Conservation (phyloP, 2,329 filamentous ascomycete species). For the Sphaceloma murrayae region DNA sequence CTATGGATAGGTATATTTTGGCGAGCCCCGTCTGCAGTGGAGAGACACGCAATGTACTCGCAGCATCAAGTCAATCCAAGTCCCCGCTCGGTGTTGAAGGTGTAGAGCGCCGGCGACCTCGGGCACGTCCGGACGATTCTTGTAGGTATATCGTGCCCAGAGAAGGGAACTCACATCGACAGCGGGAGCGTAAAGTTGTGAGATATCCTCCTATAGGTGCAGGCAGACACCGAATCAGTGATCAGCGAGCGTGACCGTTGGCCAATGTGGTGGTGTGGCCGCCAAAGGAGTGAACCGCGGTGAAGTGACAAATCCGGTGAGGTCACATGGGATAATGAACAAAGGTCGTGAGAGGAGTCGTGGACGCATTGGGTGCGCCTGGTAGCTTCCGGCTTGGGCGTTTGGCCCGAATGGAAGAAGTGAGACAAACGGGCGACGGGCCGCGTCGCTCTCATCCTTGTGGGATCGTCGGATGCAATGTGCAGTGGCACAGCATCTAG, state of each 20-base stretch:
- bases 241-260: too few species aligned
- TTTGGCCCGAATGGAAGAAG: slow-evolving; percentile 4
- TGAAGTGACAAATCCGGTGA: slow-evolving; percentile 11
- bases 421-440: slow-evolving; percentile 13
- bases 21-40: too few species aligned
- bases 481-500: neutral
- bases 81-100: too few species aligned
- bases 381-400: slow-evolving; percentile 3
- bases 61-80: too few species aligned
- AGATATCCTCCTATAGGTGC: too few species aligned
- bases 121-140: too few species aligned
- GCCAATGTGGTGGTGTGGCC: neutral
- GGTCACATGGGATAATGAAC: neutral
- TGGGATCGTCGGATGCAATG: slow-evolving; percentile 8
- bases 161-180: too few species aligned
- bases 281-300: neutral
- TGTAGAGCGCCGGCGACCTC: too few species aligned
- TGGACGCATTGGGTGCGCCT: slow-evolving; percentile 2
- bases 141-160: too few species aligned
- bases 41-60: too few species aligned
- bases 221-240: too few species aligned
- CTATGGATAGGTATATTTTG: slow-evolving; percentile 10
- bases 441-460: slow-evolving; percentile 4
- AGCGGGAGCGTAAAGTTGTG: too few species aligned
- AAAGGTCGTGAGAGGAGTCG: neutral